Conservation (phyloP, 306 rosid genomes). For the Trifolium pratense region DNA sequence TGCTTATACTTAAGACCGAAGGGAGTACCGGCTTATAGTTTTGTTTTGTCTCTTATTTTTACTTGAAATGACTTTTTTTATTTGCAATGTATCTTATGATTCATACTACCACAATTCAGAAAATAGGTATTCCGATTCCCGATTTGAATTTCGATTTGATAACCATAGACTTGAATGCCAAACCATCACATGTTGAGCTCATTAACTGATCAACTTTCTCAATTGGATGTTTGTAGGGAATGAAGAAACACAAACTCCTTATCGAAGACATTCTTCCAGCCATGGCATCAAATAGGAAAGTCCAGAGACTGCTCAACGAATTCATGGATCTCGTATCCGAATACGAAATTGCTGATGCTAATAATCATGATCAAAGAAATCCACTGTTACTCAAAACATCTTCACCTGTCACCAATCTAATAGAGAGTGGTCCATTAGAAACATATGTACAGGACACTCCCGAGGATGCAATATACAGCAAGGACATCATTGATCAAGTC, state of each 20-base stretch:
- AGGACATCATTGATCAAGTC: slow-evolving; percentile 1
- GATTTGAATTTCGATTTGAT: background rate
- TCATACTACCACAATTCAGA: background rate
- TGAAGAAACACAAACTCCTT: slow-evolving; percentile 91
- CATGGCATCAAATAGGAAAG: slow-evolving; percentile 96
- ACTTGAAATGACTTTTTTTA: background rate
- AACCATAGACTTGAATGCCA: background rate
- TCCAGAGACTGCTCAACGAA: slow-evolving; percentile 92
- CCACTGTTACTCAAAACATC: slow-evolving; percentile 41
- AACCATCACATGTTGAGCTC: slow-evolving; percentile 8
- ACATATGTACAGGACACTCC: slow-evolving; percentile 38
- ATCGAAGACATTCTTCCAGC: slow-evolving; percentile 97
- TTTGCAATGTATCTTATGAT: background rate
- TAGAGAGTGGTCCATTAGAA: slow-evolving; percentile 31
- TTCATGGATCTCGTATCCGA: slow-evolving; percentile 93
- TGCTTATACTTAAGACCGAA: too few species aligned
- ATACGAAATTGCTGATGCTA: slow-evolving; percentile 61
- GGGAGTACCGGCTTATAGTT: too few species aligned
- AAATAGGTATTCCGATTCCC: background rate
- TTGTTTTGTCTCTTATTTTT: background rate
- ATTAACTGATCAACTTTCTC: slow-evolving; percentile 32
- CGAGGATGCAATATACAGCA: slow-evolving; percentile 32
- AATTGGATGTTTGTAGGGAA: slow-evolving; percentile 64
- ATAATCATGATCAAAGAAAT: slow-evolving; percentile 45
- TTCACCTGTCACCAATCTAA: slow-evolving; percentile 44